Evolutionary conservation across 2,329 filamentous ascomycete species (phyloP), one percentile per base, ranked within the genome.

Genomic region (Byssochlamys sp.): DNA sequence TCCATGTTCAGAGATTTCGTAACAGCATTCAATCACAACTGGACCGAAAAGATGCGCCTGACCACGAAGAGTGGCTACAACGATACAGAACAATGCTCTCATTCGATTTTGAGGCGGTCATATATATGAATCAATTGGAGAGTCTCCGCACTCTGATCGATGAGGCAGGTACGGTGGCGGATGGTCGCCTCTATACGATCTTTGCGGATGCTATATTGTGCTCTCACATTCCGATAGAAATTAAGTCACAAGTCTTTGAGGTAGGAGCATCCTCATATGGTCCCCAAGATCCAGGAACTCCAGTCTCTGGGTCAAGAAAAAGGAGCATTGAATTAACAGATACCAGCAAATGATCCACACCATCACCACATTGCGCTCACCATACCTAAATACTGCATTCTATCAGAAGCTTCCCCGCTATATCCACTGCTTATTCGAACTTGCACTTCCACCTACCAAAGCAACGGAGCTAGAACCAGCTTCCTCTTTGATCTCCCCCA

Each of bases 101-200:
- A 0, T 89, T 91, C 62, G 88, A 94, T 62, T 88, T 95, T 60
- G 91, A 96, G 74, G 87, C 84, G 2, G 84, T 86, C 0, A 74
- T 88, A 45, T 79, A 78, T 31, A 75, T 94, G 3, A 81, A 84
- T 59, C 78, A 81, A 24, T 94, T 86, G 87, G 81, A 88, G 50
- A 79, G 82, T 39, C 74, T 95, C 1, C 75, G 78, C 4, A 70
- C 75, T 14, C 81, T 90, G 6, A 80, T 94, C 25, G 73, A 79
- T 19, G 73, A 63, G 57, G 63, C 66, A n/a, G 57, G 59, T 4
- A 25, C 60, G 2, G 54, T 69, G 1, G 63, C 66, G 48, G 63
- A 70, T 51, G 61, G 62, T 66, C 79, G 56, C 79, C 75, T 81
- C 19, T 82, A 82, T 57, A 84, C 87, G 60, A 77, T 82, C 0